phyloP scores from a whole-genome alignment of 257 asterid species.

The Penstemon barbatus region DNA sequence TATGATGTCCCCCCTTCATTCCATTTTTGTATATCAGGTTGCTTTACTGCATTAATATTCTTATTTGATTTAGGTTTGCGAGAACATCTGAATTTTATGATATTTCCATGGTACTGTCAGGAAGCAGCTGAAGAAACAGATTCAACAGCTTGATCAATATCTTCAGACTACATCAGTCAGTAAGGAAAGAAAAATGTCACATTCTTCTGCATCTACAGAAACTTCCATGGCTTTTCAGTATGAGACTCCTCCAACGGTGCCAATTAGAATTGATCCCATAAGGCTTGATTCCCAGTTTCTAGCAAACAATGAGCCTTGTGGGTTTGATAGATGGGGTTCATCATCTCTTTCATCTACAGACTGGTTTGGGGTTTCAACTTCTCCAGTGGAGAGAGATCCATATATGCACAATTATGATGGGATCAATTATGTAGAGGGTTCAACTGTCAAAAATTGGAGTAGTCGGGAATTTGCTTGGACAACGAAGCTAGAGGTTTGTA shows the following conservation, averaged over 20 bases:
- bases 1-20: neutral
- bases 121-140: conserved; percentile 77
- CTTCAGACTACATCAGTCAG: conserved; percentile 48
- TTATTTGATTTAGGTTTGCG: neutral
- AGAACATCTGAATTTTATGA: conserved; percentile 22
- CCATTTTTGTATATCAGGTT: conserved; percentile 10
- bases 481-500: conserved; percentile 76
- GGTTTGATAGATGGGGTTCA: conserved; percentile 58
- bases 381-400: conserved; percentile 68
- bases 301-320: conserved; percentile 40
- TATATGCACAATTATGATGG: conserved; percentile 67
- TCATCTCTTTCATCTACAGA: conserved; percentile 49
- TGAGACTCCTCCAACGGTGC: conserved; percentile 58
- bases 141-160: conserved; percentile 75
- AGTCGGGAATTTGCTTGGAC: conserved; percentile 84
- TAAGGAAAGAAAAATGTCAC: conserved; percentile 62
- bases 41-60: neutral
- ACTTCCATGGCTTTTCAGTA: conserved; percentile 53
- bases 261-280: conserved; percentile 53
- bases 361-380: conserved; percentile 47
- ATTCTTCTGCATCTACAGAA: conserved; percentile 73
- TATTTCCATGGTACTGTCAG: conserved; percentile 45
- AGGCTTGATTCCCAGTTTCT: conserved; percentile 71
- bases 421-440: conserved; percentile 75
- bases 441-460: conserved; percentile 86